Evolutionary conservation across 208 protist genomes (phyloP).

Genomic region (Trypanosoma theileri): DNA sequence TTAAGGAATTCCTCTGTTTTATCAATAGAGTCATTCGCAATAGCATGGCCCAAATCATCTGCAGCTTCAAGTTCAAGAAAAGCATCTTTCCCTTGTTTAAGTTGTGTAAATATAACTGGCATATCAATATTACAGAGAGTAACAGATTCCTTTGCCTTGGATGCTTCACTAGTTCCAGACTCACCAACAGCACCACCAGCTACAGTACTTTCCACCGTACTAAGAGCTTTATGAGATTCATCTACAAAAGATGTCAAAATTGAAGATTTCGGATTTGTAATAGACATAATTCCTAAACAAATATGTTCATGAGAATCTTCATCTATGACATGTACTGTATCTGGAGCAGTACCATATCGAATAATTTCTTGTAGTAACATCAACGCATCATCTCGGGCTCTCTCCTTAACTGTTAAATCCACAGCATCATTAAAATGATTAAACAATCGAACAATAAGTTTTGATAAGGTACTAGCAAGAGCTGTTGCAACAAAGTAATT

Average conservation of each 20-base stretch:
- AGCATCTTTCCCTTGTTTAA: slow-evolving; percentile 52
- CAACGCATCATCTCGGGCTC: slow-evolving; percentile 61
- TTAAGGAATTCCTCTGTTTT: slow-evolving; percentile 60
- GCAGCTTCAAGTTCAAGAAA: slow-evolving; percentile 57
- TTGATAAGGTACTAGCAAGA: slow-evolving; percentile 89
- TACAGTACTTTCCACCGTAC: slow-evolving; percentile 23
- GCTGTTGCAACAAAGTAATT: slow-evolving; percentile 95
- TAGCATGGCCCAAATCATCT: slow-evolving; percentile 31
- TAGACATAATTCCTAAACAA: slow-evolving; percentile 59
- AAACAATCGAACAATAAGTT: slow-evolving; percentile 91
- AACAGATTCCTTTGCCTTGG: slow-evolving; percentile 5
- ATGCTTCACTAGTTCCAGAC: neutral
- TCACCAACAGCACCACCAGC: slow-evolving; percentile 14
- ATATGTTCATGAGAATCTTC: slow-evolving; percentile 93
- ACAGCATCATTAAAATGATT: slow-evolving; percentile 9
- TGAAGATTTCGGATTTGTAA: slow-evolving; percentile 38
- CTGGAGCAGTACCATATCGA: slow-evolving; percentile 63
- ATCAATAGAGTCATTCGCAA: slow-evolving; percentile 43
- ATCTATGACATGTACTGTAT: slow-evolving; percentile 47
- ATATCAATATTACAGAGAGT: slow-evolving; percentile 57
- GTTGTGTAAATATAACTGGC: slow-evolving; percentile 80
- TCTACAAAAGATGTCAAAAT: slow-evolving; percentile 69
- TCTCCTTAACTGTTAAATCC: slow-evolving; percentile 34
- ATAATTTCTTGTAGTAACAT: slow-evolving; percentile 72
- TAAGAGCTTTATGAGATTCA: slow-evolving; percentile 67